Conservation (phyloP, 2,329 filamentous ascomycete genomes). For the Epichloe amarillans region DNA sequence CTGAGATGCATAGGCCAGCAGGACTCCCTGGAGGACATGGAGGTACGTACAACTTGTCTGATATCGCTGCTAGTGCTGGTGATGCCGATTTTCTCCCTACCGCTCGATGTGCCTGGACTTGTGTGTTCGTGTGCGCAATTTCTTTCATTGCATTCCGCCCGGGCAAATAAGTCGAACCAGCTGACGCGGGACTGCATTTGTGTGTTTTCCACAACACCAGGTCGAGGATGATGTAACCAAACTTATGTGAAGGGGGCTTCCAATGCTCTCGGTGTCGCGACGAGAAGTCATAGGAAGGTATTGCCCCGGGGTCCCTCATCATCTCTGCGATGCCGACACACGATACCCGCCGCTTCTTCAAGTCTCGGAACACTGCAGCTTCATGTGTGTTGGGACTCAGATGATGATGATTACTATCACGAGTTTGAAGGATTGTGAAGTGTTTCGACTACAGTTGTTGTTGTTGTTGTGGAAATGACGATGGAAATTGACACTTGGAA, state of each 20-base stretch:
- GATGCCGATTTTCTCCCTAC: neutral
- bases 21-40: constrained; percentile 96
- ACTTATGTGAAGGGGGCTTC: constrained; percentile 53
- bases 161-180: constrained; percentile 9
- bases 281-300: neutral
- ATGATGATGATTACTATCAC: neutral
- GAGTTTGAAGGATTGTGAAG: neutral
- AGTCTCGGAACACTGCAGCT: neutral
- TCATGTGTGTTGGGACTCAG: neutral
- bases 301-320: neutral
- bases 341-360: neutral
- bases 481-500: constrained; percentile 19
- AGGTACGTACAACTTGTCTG: constrained; percentile 53
- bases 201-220: constrained; percentile 33
- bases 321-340: neutral
- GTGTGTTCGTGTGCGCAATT: neutral
- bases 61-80: constrained; percentile 8
- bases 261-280: neutral
- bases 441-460: neutral
- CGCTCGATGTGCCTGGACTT: neutral
- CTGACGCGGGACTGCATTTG: constrained; percentile 16
- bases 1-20: constrained; percentile 91
- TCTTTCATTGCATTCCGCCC: neutral
- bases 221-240: constrained; percentile 83
- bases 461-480: constrained; percentile 7